phyloP scores from a whole-genome alignment of 139 green algal genomes.

The Picochlorum sp. region DNA sequence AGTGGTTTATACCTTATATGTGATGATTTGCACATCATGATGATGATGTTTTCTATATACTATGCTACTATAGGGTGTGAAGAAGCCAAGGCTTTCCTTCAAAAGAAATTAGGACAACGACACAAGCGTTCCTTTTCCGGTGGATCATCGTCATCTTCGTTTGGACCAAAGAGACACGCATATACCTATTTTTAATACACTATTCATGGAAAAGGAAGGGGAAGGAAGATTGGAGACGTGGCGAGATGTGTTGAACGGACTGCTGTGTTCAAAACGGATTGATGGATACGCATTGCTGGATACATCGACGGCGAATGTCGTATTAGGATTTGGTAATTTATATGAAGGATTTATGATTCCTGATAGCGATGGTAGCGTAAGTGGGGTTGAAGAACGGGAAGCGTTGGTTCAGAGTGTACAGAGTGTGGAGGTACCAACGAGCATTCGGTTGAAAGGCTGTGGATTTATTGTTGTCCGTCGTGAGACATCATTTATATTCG shows the following conservation, averaged over 20 bases:
- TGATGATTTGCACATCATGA: too few species aligned
- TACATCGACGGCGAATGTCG: background rate
- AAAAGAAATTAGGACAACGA: too few species aligned
- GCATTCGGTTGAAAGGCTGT: background rate
- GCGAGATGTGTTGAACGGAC: background rate
- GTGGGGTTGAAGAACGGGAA: background rate
- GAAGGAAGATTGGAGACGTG: background rate
- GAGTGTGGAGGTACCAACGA: background rate
- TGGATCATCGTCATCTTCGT: too few species aligned
- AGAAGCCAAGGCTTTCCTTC: too few species aligned
- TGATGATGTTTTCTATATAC: too few species aligned
- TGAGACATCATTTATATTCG: background rate
- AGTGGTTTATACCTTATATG: too few species aligned
- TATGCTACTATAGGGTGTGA: too few species aligned
- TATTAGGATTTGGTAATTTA: background rate
- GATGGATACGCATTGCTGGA: background rate
- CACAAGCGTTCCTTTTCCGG: too few species aligned
- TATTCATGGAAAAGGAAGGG: too few species aligned
- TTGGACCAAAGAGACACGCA: too few species aligned
- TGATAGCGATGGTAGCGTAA: background rate
- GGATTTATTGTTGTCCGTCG: background rate
- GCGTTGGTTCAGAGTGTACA: background rate
- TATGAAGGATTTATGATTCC: slow-evolving; percentile 1
- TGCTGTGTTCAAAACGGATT: background rate
- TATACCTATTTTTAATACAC: too few species aligned